Evolutionary conservation across 805 yeast species (phyloP), one percentile per base, ranked within the genome.

Genomic region (Nakazawaea ambrosiae): DNA sequence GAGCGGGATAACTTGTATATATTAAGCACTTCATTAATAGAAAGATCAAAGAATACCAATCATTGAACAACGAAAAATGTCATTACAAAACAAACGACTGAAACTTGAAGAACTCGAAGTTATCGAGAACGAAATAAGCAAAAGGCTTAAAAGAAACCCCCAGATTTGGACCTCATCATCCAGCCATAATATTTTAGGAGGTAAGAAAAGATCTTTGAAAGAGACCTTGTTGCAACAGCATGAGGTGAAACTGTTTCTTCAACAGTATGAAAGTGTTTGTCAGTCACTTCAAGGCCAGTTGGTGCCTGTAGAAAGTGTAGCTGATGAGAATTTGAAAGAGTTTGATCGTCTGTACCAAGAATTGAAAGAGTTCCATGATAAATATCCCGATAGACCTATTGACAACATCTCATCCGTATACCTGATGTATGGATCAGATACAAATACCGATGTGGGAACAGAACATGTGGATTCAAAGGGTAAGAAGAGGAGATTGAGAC

Each of bases 41-140:
- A n/a, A n/a, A n/a, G n/a, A n/a, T n/a, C n/a, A n/a, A n/a, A n/a
- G n/a, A n/a, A n/a, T n/a, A n/a, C n/a, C n/a, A n/a, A n/a, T n/a
- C n/a, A n/a, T n/a, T n/a, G n/a, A n/a, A n/a, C n/a, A n/a, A n/a
- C n/a, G n/a, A n/a, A n/a, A n/a, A n/a, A 22, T 22, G 24, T 7
- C 26, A 20, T 11, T 22, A 24, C 79, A 75, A 33, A 45, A 45
- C 3, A 53, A 55, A 27, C 51, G 79, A 34, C 38, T 46, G 3
- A 39, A 59, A 1, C 41, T 75, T 6, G 87, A 80, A 49, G 92
- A 83, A 51, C 55, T 84, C 15, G 95, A 89, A 44, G 58, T 74
- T 2, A 68, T 90, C 3, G 94, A 89, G 49, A 49, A 58, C 20
- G 86, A 86, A 0, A 66, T 87, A 0, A 57, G 81, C 0, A 70